Conservation (phyloP, 1,139 yeast species). For the Zygoascus hellenicus region DNA sequence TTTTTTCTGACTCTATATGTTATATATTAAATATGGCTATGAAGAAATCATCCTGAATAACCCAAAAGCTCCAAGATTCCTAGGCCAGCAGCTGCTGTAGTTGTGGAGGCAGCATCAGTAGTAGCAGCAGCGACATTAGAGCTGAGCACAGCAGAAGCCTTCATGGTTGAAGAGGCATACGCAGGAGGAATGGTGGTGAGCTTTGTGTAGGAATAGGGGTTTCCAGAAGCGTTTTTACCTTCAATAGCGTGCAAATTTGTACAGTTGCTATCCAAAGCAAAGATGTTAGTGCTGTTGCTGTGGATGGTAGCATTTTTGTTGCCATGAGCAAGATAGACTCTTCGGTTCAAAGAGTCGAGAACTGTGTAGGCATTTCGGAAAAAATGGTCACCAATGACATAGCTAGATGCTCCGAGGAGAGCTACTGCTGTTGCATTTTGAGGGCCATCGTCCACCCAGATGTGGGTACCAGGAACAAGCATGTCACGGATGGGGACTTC, state of each 20-base stretch:
- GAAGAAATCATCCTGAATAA: too few relatives aligned
- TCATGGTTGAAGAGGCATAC: not conserved
- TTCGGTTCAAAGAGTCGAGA: constrained; percentile 57
- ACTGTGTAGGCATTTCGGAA: constrained; percentile 66
- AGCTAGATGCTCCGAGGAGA: constrained; percentile 27
- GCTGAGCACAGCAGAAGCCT: not conserved
- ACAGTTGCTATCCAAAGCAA: constrained; percentile 2
- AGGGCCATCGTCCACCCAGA: constrained; percentile 33
- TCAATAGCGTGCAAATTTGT: not conserved
- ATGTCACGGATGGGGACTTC: constrained; percentile 27
- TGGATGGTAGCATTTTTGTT: constrained; percentile 11
- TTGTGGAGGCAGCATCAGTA: not conserved
- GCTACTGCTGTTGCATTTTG: constrained; percentile 27
- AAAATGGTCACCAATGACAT: constrained; percentile 65
- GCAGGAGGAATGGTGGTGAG: constrained; percentile 10
- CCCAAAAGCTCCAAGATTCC: too few relatives aligned
- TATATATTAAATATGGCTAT: too few relatives aligned
- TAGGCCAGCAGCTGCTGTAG: not conserved
- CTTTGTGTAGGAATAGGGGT: constrained; percentile 8
- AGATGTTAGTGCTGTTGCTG: constrained; percentile 7
- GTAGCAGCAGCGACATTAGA: not conserved
- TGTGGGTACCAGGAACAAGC: constrained; percentile 31
- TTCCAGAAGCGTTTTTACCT: constrained; percentile 4
- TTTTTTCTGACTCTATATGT: too few relatives aligned
- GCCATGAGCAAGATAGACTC: constrained; percentile 59